Base-by-base conservation (phyloP, 805 yeast species). In the Candida vaughaniae region DNA sequence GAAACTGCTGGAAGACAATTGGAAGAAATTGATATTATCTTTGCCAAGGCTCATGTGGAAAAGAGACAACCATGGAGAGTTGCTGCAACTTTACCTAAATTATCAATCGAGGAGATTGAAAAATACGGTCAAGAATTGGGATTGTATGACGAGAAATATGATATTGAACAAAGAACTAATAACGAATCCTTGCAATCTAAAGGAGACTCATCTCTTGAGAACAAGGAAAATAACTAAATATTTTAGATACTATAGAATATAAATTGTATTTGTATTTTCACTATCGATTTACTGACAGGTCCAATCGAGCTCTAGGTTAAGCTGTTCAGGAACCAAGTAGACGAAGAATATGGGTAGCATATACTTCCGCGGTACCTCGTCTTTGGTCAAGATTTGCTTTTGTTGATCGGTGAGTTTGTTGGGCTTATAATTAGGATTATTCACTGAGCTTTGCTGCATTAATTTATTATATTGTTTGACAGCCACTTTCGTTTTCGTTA, bases 41-140 rank as follows among this genome's bases (percentile, higher is more conserved):
- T 67, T 46, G 83, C 85, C 54, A 76, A 75, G 62, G 75, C 83
- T 4, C 57, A 70, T 46, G 69, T 60, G 29, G 88, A 82, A 45
- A 71, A 72, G 38, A 70, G 70, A 45, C 72, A 69, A 42, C 76
- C 82, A 16, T 81, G 70, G 73, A 68, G 76, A 55, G 81, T 82
- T 33, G 88, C 89, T 29, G 66, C 71, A 25, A 62, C 70, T 37
- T 49, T 82, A 69, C 86, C 87, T 27, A 74, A 72, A 56, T 66
- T 82, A 39, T 52, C 73, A 14, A 57, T 57, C 43, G 64, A 64
- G 39, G 80, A 81, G 57, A 71, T 82, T 47, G 84, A 78, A 55
- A 69, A 62, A 33, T 80, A 79, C 47, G 82, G 79, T 49, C 60
- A 56, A 46, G 73, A 69, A 29, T 66, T 80, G 44, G 86, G 86